These are phyloP conservation scores for Cyclocybe aegerita DNA, from an alignment of 768 basidiomycete genomes.

Conservation along the genomic window DNA sequence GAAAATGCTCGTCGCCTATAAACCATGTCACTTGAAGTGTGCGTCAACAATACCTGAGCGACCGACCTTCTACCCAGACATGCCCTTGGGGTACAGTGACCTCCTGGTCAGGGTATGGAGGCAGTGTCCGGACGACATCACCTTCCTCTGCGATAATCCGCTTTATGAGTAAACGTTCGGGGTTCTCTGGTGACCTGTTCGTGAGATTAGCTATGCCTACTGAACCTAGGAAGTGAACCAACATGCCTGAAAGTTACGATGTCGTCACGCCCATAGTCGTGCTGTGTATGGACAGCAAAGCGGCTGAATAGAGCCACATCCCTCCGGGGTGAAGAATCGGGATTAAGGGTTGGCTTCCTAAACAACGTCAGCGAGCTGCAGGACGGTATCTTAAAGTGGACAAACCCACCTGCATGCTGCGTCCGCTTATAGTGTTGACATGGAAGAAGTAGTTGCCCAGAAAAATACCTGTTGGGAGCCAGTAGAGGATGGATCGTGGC, in stretches of 20 bases:
- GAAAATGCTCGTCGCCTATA: conserved; percentile 64
- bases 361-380: conserved; percentile 9
- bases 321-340: conserved; percentile 58
- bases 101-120: conserved; percentile 59
- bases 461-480: conserved; percentile 55
- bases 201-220: background rate
- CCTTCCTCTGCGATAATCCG: conserved; percentile 64
- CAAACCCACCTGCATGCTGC: conserved; percentile 70
- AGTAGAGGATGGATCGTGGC: conserved; percentile 40
- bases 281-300: conserved; percentile 33
- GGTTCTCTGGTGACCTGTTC: conserved; percentile 59
- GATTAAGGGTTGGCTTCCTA: conserved; percentile 70
- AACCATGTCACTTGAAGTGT: background rate
- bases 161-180: conserved; percentile 57
- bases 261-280: conserved; percentile 52
- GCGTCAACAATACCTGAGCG: background rate
- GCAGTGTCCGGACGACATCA: conserved; percentile 64
- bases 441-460: conserved; percentile 51
- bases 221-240: background rate
- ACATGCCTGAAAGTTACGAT: conserved; percentile 62
- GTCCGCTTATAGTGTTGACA: conserved; percentile 54
- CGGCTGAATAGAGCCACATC: conserved; percentile 69
- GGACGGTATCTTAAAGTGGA: background rate
- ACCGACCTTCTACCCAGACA: conserved; percentile 73
- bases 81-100: conserved; percentile 61